A percentile compares a stretch with the other conserved stretches of the same genome.
phyloP scores from a whole-genome alignment of 257 asterid genomes.

The Nicotiana knightiana region DNA sequence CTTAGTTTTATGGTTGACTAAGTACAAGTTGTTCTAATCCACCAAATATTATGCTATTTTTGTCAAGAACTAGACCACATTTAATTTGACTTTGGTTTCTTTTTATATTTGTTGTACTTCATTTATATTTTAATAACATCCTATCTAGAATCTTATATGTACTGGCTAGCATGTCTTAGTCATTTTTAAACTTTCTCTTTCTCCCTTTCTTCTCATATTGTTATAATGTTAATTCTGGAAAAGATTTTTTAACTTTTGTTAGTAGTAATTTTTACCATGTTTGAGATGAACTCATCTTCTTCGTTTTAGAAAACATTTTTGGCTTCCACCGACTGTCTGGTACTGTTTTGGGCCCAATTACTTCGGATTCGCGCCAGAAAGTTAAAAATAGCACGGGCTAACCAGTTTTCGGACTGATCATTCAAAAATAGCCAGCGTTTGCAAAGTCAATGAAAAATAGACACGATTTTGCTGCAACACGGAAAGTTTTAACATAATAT shows the following conservation, averaged over 20 bases:
- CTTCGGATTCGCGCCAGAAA: not conserved
- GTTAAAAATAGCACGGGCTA: too few relatives aligned
- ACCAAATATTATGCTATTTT: not conserved
- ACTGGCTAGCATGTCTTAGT: slow-evolving; percentile 35
- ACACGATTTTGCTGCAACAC: too few relatives aligned
- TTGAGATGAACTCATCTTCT: not conserved
- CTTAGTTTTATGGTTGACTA: slow-evolving; percentile 35
- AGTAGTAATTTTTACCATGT: not conserved
- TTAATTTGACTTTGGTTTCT: slow-evolving; percentile 24
- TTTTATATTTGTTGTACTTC: not conserved
- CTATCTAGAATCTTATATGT: slow-evolving; percentile 8
- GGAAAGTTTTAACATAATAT: too few relatives aligned
- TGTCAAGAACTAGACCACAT: slow-evolving; percentile 21
- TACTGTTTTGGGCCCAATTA: not conserved
- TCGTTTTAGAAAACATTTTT: not conserved
- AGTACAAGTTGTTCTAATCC: not conserved
- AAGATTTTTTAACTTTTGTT: not conserved
- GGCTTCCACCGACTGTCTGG: rapidly evolving
- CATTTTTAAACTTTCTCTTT: not conserved
- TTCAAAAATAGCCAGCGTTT: too few relatives aligned
- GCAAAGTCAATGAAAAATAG: too few relatives aligned
- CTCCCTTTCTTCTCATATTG: not conserved
- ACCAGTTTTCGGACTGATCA: too few relatives aligned
- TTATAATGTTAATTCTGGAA: not conserved
- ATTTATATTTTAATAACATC: not conserved